Percentiles rank a stretch among this genome's conserved stretches.
These are phyloP conservation scores for Colletotrichum sp. DNA, from an alignment of 2,329 filamentous ascomycete genomes.

Conservation along the genomic window DNA sequence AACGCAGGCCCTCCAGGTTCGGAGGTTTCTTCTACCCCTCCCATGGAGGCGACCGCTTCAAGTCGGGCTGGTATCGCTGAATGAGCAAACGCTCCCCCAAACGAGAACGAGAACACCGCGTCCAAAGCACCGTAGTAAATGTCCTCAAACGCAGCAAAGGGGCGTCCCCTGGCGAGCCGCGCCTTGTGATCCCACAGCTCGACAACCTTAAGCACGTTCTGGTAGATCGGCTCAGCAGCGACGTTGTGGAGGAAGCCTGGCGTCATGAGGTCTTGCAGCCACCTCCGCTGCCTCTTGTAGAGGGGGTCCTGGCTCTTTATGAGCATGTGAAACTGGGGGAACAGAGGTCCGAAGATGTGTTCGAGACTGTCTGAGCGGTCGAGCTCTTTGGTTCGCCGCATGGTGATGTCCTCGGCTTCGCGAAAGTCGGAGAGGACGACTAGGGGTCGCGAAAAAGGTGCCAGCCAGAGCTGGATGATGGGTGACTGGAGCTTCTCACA, in stretches of 20 bases:
- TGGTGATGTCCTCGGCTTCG: conserved; percentile 44
- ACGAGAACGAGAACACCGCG: conserved; percentile 31
- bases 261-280: conserved; percentile 42
- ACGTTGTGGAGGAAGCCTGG: conserved; percentile 36
- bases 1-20: background rate
- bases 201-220: conserved; percentile 31
- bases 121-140: conserved; percentile 34
- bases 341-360: background rate
- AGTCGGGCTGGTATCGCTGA: background rate
- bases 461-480: conserved; percentile 51
- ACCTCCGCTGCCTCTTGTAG: conserved; percentile 33
- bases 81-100: conserved; percentile 22
- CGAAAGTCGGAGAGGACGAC: conserved; percentile 44
- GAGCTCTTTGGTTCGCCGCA: conserved; percentile 46
- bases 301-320: conserved; percentile 28
- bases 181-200: conserved; percentile 37
- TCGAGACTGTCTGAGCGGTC: conserved; percentile 32
- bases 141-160: conserved; percentile 31
- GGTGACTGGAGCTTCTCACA: conserved; percentile 38
- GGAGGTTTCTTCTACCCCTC: background rate
- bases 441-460: conserved; percentile 44
- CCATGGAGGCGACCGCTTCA: background rate
- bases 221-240: conserved; percentile 35
- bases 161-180: conserved; percentile 28
- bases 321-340: conserved; percentile 28